These are phyloP conservation scores for Erysimum cheiri DNA, from an alignment of 441 rosid species.

Conservation along the genomic window DNA sequence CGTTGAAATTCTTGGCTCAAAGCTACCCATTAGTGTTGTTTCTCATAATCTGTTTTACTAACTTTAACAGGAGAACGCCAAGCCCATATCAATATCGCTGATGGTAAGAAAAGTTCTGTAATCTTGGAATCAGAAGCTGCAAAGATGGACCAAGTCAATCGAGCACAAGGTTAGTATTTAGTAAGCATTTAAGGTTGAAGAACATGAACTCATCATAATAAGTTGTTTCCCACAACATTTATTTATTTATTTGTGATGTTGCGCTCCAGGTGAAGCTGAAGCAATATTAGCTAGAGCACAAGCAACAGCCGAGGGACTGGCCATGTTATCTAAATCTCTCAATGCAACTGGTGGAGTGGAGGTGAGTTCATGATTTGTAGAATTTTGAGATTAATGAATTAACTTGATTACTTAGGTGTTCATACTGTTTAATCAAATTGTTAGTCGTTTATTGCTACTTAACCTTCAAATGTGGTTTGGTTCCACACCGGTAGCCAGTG, in stretches of 20 bases:
- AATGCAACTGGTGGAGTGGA: constrained; percentile 81
- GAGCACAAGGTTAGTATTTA: constrained; percentile 64
- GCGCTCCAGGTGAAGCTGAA: constrained; percentile 84
- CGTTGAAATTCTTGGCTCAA: constrained; percentile 7
- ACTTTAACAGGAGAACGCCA: constrained; percentile 81
- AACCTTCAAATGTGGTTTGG: not conserved
- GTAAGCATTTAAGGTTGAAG: constrained; percentile 31
- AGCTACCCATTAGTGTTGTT: constrained; percentile 7
- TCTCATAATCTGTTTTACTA: constrained; percentile 3
- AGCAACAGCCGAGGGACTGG: constrained; percentile 82
- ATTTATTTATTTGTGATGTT: not conserved
- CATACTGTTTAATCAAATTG: not conserved
- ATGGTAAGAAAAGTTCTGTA: constrained; percentile 72
- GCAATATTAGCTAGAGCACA: constrained; percentile 85
- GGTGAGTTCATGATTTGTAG: constrained; percentile 47
- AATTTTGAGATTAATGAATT: not conserved
- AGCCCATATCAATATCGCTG: constrained; percentile 83
- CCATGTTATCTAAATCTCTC: constrained; percentile 68
- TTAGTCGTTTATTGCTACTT: not conserved
- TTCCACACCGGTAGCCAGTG: not conserved
- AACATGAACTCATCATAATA: constrained; percentile 2
- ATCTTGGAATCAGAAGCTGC: constrained; percentile 73
- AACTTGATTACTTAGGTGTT: constrained; percentile 30
- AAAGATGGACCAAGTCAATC: constrained; percentile 68
- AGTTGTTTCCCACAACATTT: constrained; percentile 2